These are phyloP conservation scores for Alternaria triticina DNA, from an alignment of 2,329 filamentous ascomycete genomes.

Conservation along the genomic window DNA sequence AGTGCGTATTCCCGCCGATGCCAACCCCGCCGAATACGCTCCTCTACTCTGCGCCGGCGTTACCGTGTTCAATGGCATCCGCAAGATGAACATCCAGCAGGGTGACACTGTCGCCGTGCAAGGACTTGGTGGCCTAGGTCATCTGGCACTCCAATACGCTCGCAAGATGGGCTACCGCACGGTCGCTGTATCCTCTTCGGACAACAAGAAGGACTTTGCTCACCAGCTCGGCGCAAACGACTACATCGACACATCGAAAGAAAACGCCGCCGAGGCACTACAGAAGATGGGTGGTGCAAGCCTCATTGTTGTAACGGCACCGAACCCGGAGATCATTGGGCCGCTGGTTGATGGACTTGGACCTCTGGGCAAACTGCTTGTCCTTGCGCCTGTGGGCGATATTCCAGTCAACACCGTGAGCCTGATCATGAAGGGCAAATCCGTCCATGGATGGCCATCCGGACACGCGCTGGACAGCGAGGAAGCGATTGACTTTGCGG, in stretches of 20 bases:
- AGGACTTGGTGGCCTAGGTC: conserved; percentile 60
- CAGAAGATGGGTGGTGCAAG: conserved; percentile 66
- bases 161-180: conserved; percentile 60
- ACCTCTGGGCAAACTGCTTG: conserved; percentile 63
- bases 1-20: conserved; percentile 57
- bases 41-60: conserved; percentile 58
- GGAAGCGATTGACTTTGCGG: conserved; percentile 60
- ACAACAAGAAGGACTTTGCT: conserved; percentile 61
- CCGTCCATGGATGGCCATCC: conserved; percentile 60
- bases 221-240: conserved; percentile 63
- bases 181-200: conserved; percentile 58
- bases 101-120: conserved; percentile 59
- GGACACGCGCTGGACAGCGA: conserved; percentile 61
- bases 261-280: conserved; percentile 58
- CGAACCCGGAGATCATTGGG: conserved; percentile 62
- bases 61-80: conserved; percentile 60
- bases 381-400: conserved; percentile 61
- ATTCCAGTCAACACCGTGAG: conserved; percentile 52
- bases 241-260: conserved; percentile 61
- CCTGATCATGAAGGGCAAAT: conserved; percentile 56
- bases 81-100: conserved; percentile 54
- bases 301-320: conserved; percentile 68
- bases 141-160: conserved; percentile 61
- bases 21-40: conserved; percentile 55
- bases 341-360: conserved; percentile 62